Evolutionary conservation across 1,139 yeast species (phyloP).

Genomic region (Protomyces lactucae-debilis): DNA sequence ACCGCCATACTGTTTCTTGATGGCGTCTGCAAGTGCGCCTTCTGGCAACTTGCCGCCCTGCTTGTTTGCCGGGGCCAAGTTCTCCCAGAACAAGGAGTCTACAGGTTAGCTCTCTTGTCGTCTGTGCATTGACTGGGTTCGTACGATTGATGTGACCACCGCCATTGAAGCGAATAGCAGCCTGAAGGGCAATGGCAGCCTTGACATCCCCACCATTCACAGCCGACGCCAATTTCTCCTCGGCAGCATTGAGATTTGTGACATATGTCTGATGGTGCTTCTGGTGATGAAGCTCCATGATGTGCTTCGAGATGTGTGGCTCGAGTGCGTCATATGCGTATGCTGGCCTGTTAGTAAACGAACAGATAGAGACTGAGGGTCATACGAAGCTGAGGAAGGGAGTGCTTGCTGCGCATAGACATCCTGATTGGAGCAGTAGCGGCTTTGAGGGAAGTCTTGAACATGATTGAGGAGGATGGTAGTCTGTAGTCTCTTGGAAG

Average conservation of each 20-base stretch:
- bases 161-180: constrained; percentile 84
- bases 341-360: background rate
- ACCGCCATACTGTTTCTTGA: constrained; percentile 65
- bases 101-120: background rate
- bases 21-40: constrained; percentile 57
- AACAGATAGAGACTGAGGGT: background rate
- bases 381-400: background rate
- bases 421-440: background rate
- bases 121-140: background rate
- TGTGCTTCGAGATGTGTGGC: constrained; percentile 83
- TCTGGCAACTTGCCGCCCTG: constrained; percentile 86
- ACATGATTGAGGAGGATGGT: background rate
- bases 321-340: constrained; percentile 56
- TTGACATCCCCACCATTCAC: constrained; percentile 60
- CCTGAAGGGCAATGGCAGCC: constrained; percentile 64
- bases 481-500: background rate
- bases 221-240: constrained; percentile 74
- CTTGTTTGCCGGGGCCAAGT: constrained; percentile 70
- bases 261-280: constrained; percentile 96
- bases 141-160: constrained; percentile 88
- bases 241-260: constrained; percentile 76
- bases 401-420: background rate
- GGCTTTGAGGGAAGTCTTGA: background rate
- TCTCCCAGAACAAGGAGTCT: constrained; percentile 72
- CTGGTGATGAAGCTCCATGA: constrained; percentile 70